Evolutionary conservation across 495 filamentous ascomycete species (phyloP).

Genomic region (Stereocaulon alpinum): DNA sequence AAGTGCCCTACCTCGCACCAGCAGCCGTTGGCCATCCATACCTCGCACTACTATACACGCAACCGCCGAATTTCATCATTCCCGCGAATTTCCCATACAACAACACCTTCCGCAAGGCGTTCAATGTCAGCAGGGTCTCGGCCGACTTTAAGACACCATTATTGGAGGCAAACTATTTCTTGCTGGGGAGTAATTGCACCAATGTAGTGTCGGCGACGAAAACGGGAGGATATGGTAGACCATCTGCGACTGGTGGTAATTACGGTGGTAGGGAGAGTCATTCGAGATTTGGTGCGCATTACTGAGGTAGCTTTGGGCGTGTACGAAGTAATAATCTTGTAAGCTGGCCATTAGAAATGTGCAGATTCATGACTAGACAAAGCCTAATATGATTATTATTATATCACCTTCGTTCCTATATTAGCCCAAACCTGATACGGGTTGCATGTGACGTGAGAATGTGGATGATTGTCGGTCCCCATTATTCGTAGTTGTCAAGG

Average conservation of each 20-base stretch:
- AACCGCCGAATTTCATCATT: constrained; percentile 7
- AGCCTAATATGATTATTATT: no score
- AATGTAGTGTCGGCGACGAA: not conserved
- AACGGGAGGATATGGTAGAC: not conserved
- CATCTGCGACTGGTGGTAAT: not conserved
- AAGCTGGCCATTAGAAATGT: no score
- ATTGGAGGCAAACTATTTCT: constrained; percentile 11
- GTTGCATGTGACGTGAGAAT: no score
- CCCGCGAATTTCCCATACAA: constrained; percentile 16
- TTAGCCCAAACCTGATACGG: no score
- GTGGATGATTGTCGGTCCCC: no score
- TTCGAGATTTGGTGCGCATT: not conserved
- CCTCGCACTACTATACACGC: constrained; percentile 11
- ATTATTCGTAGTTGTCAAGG: no score
- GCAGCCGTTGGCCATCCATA: constrained; percentile 12
- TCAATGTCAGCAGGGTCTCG: constrained; percentile 9
- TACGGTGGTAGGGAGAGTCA: not conserved
- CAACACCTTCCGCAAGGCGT: constrained; percentile 12
- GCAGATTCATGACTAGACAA: no score
- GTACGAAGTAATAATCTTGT: no score
- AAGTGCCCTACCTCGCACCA: constrained; percentile 13
- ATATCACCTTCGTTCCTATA: no score
- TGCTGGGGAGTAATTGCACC: constrained; percentile 20
- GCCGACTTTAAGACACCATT: constrained; percentile 11
- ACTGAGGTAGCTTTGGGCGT: not conserved